Evolutionary conservation across 768 basidiomycete species (phyloP).

Genomic region (Tricholoma hemisulphureum): DNA sequence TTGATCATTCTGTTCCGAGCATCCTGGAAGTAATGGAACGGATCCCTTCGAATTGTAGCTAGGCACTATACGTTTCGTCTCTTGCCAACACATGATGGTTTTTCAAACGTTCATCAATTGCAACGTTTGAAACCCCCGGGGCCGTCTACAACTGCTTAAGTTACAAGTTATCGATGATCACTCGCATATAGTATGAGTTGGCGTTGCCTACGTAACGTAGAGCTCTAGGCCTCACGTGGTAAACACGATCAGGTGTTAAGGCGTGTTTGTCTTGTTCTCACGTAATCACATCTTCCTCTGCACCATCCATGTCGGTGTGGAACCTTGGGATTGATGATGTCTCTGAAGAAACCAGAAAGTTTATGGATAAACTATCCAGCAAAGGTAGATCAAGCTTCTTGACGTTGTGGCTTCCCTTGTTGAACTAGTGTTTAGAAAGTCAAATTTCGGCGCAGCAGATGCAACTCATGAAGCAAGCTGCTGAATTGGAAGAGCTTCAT

Average conservation of each 20-base stretch:
- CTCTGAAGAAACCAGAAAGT: constrained; percentile 44
- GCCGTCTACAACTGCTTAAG: no score
- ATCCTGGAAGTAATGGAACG: no score
- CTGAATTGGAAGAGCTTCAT: constrained; percentile 43
- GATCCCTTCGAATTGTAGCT: no score
- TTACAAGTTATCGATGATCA: no score
- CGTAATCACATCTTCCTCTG: background rate
- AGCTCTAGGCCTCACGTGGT: background rate
- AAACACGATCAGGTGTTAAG: constrained; percentile 28
- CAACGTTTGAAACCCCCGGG: no score
- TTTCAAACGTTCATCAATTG: no score
- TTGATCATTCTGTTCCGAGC: no score
- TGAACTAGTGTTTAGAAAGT: constrained; percentile 34
- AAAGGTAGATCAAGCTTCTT: constrained; percentile 37
- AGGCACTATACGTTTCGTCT: no score
- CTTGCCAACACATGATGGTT: no score
- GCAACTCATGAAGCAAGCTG: constrained; percentile 39
- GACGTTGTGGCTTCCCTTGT: constrained; percentile 7
- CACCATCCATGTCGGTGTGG: constrained; percentile 45
- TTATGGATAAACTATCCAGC: constrained; percentile 48
- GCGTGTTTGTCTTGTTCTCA: constrained; percentile 24
- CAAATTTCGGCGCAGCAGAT: constrained; percentile 49
- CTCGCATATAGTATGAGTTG: no score
- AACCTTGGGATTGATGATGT: constrained; percentile 46
- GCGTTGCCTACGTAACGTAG: no score